phyloP scores from a whole-genome alignment of 2,329 filamentous ascomycete species.

The Didymella segeticola region DNA sequence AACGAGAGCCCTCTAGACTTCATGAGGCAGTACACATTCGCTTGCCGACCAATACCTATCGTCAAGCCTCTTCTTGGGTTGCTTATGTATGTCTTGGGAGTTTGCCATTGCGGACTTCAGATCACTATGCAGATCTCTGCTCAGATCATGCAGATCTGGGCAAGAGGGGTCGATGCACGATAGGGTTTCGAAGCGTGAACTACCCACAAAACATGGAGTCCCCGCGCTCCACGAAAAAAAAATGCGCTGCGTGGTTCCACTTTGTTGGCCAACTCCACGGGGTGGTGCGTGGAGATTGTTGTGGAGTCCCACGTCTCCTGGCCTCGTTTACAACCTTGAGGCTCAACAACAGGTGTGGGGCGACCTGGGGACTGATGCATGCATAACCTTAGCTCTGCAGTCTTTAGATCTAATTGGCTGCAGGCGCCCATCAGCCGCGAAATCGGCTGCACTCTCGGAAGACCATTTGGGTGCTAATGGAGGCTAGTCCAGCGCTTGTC shows the following conservation, averaged over 20 bases:
- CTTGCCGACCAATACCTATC: constrained; percentile 8
- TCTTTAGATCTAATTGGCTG: constrained; percentile 24
- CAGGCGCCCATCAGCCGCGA: constrained; percentile 1
- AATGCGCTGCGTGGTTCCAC: constrained; percentile 15
- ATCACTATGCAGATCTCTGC: constrained; percentile 1
- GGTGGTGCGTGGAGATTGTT: constrained; percentile 32
- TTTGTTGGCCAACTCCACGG: constrained; percentile 31
- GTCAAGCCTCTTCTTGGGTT: constrained; percentile 12
- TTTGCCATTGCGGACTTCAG: constrained; percentile 8
- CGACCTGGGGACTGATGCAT: constrained; percentile 13
- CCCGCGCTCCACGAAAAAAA: constrained; percentile 14
- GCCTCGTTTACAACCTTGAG: constrained; percentile 30
- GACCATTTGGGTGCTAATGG: constrained; percentile 14
- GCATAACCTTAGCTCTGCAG: background rate
- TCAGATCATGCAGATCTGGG: constrained; percentile 5
- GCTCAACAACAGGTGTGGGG: constrained; percentile 36
- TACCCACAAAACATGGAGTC: constrained; percentile 9
- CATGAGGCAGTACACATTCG: constrained; percentile 4
- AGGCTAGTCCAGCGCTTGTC: constrained; percentile 9
- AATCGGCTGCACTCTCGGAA: constrained; percentile 29
- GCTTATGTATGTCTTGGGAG: constrained; percentile 12
- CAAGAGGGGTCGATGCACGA: constrained; percentile 1
- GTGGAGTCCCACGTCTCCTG: constrained; percentile 23
- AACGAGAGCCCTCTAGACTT: constrained; percentile 1
- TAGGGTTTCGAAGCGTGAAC: background rate